Percentiles rank a stretch among this genome's conserved stretches.
phyloP scores from a whole-genome alignment of 345 rosid genomes.

The Boechera retrofracta region DNA sequence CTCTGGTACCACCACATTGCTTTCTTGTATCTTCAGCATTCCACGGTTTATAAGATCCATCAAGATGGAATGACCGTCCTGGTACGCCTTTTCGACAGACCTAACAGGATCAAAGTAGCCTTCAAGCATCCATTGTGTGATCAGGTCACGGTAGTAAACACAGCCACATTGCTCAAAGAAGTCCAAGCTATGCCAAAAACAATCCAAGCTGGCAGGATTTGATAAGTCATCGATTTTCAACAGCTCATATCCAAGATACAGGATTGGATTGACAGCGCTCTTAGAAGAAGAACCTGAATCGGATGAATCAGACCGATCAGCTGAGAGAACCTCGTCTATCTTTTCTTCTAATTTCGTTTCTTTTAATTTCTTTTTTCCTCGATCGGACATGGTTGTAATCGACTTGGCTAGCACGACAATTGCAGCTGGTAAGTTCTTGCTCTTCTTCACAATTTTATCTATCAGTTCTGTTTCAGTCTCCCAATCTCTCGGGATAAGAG shows the following conservation, averaged over 20 bases:
- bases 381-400: background rate
- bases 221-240: background rate
- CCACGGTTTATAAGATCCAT: conserved; percentile 57
- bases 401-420: conserved; percentile 49
- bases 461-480: no score
- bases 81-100: conserved; percentile 52
- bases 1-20: conserved; percentile 54
- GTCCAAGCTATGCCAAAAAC: conserved; percentile 60
- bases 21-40: conserved; percentile 55
- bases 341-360: background rate
- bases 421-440: conserved; percentile 45
- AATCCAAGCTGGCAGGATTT: conserved; percentile 33
- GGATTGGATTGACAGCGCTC: background rate
- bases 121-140: conserved; percentile 71
- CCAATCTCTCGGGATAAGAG: background rate
- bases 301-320: conserved; percentile 3
- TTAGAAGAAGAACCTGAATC: background rate
- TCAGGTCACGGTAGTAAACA: conserved; percentile 60
- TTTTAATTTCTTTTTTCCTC: background rate
- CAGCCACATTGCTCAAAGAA: conserved; percentile 46
- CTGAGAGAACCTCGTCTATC: conserved; percentile 19
- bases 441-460: conserved; percentile 1
- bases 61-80: conserved; percentile 52
- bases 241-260: conserved; percentile 40
- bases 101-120: conserved; percentile 57